Evolutionary conservation across 1,139 yeast genomes (phyloP), one percentile per base, ranked within the genome.

Genomic region (Candida sanyaensis): DNA sequence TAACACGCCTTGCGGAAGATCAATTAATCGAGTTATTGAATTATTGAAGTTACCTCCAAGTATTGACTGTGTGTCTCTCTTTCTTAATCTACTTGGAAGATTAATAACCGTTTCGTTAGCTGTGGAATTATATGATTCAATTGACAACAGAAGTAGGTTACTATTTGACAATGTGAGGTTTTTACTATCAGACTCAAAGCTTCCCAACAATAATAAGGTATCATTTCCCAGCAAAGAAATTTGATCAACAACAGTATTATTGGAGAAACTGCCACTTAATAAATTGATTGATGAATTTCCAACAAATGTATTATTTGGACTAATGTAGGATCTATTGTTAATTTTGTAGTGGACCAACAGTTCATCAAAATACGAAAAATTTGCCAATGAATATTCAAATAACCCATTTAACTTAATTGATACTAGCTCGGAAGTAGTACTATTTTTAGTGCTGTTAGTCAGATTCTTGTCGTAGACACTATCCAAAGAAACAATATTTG

Each of bases 381-480:
- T 90, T 3, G 80, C 69, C 42, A 84, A 69, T 0, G 90, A 83
- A 65, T 86, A 93, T 66, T 93, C 97, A 62, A 92, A 89, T 38
- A 93, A 60, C 2, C 96, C 95, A 62, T 87, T 86, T 47, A 91
- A 60, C 6, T 64, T 60, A 38, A 73, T 55, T 47, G 67, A 56
- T 5, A 68, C 53, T 43, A 75, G 62, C 12, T 60, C 62, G 33
- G 48, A 49, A 29, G 50, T 56, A 3, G 52, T 48, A 10, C 56
- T 54, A 28, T 57, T 49, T 17, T 53, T 58, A 2, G 73, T 64
- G n/a, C 62, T 53, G 50, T 70, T 70, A 11, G 72, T 63, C 41
- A 63, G 59, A 46, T 72, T 73, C 10, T 51, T 46, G 36, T 63
- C 60, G 47, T 61, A 66, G 43, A 71, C 66, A 27, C 62, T 68